Evolutionary conservation across 164 flowering plant genomes (phyloP).

Genomic region (Nymphaea colorata): DNA sequence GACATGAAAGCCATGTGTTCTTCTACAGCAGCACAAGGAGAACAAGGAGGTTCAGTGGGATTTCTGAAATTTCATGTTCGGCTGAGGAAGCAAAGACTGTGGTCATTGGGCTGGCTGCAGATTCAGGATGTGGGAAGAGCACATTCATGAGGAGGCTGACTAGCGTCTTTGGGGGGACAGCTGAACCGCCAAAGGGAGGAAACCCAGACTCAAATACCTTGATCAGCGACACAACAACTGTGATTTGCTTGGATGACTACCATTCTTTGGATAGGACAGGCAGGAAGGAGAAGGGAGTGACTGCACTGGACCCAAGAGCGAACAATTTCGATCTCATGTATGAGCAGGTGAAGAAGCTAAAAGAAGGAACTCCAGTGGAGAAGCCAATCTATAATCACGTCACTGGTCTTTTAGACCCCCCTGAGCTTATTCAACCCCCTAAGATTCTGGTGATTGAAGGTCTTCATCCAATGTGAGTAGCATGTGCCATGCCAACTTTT

Average conservation of each 20-base stretch:
- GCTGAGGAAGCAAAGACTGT: constrained; percentile 43
- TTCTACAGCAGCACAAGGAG: constrained; percentile 27
- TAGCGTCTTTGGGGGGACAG: constrained; percentile 94
- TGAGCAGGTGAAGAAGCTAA: constrained; percentile 86
- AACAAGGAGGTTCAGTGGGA: constrained; percentile 7
- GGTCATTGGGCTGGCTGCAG: constrained; percentile 97
- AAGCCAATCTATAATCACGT: constrained; percentile 96
- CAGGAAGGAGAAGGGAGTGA: constrained; percentile 88
- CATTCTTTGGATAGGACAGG: constrained; percentile 90
- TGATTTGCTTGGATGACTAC: constrained; percentile 89
- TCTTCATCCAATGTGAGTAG: constrained; percentile 84
- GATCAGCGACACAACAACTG: constrained; percentile 89
- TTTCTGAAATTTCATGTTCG: constrained; percentile 40
- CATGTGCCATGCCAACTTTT: background rate
- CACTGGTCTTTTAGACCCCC: constrained; percentile 79
- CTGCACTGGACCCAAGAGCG: constrained; percentile 96
- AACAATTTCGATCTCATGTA: constrained; percentile 93
- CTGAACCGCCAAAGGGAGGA: constrained; percentile 92
- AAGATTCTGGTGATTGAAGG: constrained; percentile 96
- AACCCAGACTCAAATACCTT: constrained; percentile 96
- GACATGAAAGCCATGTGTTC: constrained; percentile 22
- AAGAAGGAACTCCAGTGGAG: constrained; percentile 61
- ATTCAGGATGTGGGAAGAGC: constrained; percentile 96
- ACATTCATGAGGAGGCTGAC: constrained; percentile 98
- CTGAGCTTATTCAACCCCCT: constrained; percentile 86